Base-by-base conservation (phyloP, 345 rosid genomes). In the Salix udensis region DNA sequence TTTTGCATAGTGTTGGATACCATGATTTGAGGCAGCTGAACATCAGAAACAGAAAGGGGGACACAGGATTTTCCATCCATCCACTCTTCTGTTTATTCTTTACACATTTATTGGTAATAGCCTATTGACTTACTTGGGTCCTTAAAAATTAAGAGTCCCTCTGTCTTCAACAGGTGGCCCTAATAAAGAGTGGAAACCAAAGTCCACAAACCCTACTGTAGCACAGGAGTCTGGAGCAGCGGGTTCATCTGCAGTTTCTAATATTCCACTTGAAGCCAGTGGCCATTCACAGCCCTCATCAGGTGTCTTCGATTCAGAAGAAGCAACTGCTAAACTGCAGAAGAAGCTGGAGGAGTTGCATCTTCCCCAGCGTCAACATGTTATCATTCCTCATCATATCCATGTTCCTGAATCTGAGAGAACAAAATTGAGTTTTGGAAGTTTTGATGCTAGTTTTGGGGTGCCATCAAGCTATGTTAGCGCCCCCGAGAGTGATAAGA, bases 371-470 rank as follows among this genome's bases (percentile, higher is more conserved):
- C 90, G 91, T n/a, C 94, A 88, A 77, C 92, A 91, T 85, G 98
- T 94, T 85, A 94, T 94, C 78, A 89, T 94, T 68, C 97, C 98
- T 53, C 85, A 86, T 77, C 97, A 92, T 76, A 94, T 94, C 72
- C 97, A 88, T 81, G 97, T 94, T 77, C 98, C 97, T 52, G 98
- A 94, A 81, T 90, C 97, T 82, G 92, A 91, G 83, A 89, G 95
- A 80, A 86, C 87, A 65, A 94, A 91, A 78, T 74, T 94, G 82
- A 94, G 94, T 87, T 94, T 94, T 85, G 98, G 98, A 84, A 94
- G 98, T 82, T 94, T 94, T 72, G 94, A 89, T 87, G 88, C 91
- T 70, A 88, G 83, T 84, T 92, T 94, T 85, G 93, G 88, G 68
- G 78, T 89, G 65, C 79, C 82, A 24, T 72, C 86, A 44, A 86